phyloP scores from a whole-genome alignment of 352 stramenopile species.

The Albugo laibachii region DNA sequence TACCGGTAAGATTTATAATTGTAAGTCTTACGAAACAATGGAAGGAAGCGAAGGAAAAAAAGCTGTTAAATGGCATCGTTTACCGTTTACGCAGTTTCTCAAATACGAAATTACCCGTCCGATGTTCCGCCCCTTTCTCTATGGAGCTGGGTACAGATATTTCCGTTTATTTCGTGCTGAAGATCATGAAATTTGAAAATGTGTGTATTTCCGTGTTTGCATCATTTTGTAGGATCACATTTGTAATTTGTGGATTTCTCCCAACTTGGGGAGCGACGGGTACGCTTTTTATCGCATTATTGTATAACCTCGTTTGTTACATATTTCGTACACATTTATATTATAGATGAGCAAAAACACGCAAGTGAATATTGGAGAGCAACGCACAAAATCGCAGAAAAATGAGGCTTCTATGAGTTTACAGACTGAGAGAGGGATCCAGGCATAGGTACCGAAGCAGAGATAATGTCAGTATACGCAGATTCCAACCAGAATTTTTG shows the following conservation, averaged over 20 bases:
- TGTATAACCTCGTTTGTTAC: background rate
- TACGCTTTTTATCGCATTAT: constrained; percentile 10
- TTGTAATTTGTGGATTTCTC: constrained; percentile 68
- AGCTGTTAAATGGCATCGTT: constrained; percentile 66
- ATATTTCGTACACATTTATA: background rate
- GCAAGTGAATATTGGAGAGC: constrained; percentile 78
- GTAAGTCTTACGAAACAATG: too few relatives aligned
- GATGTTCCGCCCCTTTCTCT: constrained; percentile 72
- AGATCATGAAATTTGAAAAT: background rate
- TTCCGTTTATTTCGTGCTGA: background rate
- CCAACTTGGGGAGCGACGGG: constrained; percentile 44
- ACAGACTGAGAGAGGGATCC: too few relatives aligned
- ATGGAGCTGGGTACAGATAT: constrained; percentile 32
- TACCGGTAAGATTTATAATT: too few relatives aligned
- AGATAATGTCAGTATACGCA: too few relatives aligned
- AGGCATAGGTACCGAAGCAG: too few relatives aligned
- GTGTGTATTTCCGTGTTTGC: background rate
- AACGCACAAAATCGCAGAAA: constrained; percentile 29
- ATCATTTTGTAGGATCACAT: constrained; percentile 21
- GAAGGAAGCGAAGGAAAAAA: constrained; percentile 10
- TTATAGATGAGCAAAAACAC: constrained; percentile 59
- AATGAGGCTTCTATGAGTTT: too few relatives aligned
- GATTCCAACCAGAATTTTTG: too few relatives aligned
- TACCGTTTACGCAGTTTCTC: constrained; percentile 59
- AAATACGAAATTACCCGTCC: constrained; percentile 50